These are phyloP conservation scores for Ophiostoma piceae DNA, from an alignment of 2,329 filamentous ascomycete species.

Conservation along the genomic window DNA sequence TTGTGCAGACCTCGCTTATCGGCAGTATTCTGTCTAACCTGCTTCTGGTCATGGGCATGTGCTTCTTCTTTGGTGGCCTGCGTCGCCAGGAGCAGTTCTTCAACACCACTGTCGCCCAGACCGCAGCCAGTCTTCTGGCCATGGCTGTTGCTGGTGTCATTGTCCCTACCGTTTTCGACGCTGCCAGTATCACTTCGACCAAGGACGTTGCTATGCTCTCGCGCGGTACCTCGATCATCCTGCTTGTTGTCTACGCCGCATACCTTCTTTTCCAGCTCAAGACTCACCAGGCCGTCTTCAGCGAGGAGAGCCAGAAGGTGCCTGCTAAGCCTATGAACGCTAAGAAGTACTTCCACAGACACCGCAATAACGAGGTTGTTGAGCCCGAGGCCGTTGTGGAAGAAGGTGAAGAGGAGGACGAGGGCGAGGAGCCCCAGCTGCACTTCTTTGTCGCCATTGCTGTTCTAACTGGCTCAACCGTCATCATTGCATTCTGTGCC, in stretches of 20 bases:
- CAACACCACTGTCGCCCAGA: slow-evolving; percentile 88
- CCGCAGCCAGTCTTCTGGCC: slow-evolving; percentile 73
- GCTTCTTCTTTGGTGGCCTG: slow-evolving; percentile 81
- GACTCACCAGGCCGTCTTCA: slow-evolving; percentile 76
- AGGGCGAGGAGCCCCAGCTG: slow-evolving; percentile 69
- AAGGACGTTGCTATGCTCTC: slow-evolving; percentile 58
- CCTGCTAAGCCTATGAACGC: slow-evolving; percentile 47
- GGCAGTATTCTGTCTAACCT: slow-evolving; percentile 89
- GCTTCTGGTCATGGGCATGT: slow-evolving; percentile 83
- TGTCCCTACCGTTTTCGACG: slow-evolving; percentile 81
- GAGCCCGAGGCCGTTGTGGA: slow-evolving; percentile 18
- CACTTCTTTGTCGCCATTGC: slow-evolving; percentile 65
- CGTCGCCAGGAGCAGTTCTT: slow-evolving; percentile 78
- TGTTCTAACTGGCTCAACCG: slow-evolving; percentile 67
- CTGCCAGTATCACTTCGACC: slow-evolving; percentile 39
- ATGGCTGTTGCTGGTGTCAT: slow-evolving; percentile 77
- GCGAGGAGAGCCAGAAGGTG: slow-evolving; percentile 71
- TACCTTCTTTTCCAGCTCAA: slow-evolving; percentile 91
- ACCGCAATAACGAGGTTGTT: slow-evolving; percentile 28
- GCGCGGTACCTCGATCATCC: slow-evolving; percentile 69
- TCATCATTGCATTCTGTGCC: slow-evolving; percentile 72
- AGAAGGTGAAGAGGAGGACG: slow-evolving; percentile 57
- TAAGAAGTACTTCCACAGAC: slow-evolving; percentile 32
- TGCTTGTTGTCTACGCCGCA: slow-evolving; percentile 74
- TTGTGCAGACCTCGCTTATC: slow-evolving; percentile 89